These are phyloP conservation scores for Pisolithus tinctorius DNA, from an alignment of 768 basidiomycete species.

Conservation along the genomic window DNA sequence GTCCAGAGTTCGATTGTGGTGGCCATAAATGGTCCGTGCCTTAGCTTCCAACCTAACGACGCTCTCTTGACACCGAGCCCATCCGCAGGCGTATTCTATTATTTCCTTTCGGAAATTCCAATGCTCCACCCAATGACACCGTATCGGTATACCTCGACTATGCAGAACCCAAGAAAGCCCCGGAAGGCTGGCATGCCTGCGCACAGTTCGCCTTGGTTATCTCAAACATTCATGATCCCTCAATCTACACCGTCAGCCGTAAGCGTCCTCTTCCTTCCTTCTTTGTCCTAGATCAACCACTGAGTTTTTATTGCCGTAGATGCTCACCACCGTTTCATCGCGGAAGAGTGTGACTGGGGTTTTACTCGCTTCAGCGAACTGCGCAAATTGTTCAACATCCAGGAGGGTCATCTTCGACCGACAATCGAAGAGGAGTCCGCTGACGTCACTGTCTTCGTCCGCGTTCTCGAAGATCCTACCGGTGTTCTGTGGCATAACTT, in stretches of 20 bases:
- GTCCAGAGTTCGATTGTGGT: constrained; percentile 94
- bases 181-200: constrained; percentile 99
- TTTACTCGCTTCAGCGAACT: constrained; percentile 99
- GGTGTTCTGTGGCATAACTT: constrained; percentile 99
- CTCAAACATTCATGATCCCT: constrained; percentile 91
- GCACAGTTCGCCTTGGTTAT: constrained; percentile 98
- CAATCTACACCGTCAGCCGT: constrained; percentile 97
- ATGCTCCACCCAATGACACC: constrained; percentile 97
- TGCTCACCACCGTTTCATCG: constrained; percentile 97
- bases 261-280: constrained; percentile 29
- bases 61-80: neutral
- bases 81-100: constrained; percentile 87
- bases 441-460: constrained; percentile 92
- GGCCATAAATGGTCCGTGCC: constrained; percentile 86
- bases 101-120: constrained; percentile 98
- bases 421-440: constrained; percentile 97
- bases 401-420: constrained; percentile 77
- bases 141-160: constrained; percentile 99
- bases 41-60: neutral
- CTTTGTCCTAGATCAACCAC: neutral
- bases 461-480: constrained; percentile 95
- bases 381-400: constrained; percentile 79
- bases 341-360: constrained; percentile 99
- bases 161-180: constrained; percentile 93
- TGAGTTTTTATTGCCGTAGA: constrained; percentile 43